These are phyloP conservation scores for Vigna trinervia DNA, from an alignment of 306 rosid genomes.

Conservation along the genomic window DNA sequence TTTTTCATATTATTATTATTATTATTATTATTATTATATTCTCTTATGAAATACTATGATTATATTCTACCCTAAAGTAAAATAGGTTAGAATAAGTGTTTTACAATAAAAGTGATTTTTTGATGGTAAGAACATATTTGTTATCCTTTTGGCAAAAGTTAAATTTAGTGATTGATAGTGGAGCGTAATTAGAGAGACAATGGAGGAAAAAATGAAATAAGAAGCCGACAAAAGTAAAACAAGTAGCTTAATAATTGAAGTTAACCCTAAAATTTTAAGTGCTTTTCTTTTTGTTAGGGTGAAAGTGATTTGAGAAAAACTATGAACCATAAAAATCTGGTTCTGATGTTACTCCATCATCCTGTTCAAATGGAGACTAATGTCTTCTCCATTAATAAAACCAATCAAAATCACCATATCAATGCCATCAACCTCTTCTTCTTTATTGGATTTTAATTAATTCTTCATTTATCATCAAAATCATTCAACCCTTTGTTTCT, in stretches of 20 bases:
- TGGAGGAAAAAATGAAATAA: slow-evolving; percentile 32
- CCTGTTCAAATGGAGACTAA: slow-evolving; percentile 3
- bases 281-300: slow-evolving; percentile 16
- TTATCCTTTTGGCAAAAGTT: neutral
- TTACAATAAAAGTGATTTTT: neutral
- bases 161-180: neutral
- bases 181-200: slow-evolving; percentile 21
- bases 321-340: slow-evolving; percentile 28
- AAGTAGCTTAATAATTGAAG: slow-evolving; percentile 50
- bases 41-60: neutral
- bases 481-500: neutral
- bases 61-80: neutral
- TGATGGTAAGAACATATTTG: neutral
- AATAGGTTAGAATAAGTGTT: neutral
- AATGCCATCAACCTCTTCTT: slow-evolving; percentile 10
- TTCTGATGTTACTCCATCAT: neutral
- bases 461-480: neutral
- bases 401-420: slow-evolving; percentile 2
- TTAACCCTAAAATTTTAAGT: slow-evolving; percentile 36
- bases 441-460: neutral
- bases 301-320: slow-evolving; percentile 45
- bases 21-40: neutral
- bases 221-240: slow-evolving; percentile 40
- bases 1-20: neutral
- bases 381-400: neutral